phyloP scores from a whole-genome alignment of 192 early-diverging fungal species.

The Funneliformis mosseae region DNA sequence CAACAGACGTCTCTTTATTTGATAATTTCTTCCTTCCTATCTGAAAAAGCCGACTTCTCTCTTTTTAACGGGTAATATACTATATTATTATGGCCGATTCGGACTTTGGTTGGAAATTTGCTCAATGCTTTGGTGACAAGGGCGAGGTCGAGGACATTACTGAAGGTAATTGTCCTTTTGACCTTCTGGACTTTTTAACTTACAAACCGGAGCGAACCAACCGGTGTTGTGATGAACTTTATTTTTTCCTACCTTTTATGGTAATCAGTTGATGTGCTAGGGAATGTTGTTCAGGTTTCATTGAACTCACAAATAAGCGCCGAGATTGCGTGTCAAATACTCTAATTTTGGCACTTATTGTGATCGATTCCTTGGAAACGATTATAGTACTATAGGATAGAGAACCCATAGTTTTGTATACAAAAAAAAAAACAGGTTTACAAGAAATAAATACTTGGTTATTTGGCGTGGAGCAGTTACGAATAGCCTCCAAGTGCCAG shows the following conservation, averaged over 20 bases:
- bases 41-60: not conserved
- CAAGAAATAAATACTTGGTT: not conserved
- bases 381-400: not conserved
- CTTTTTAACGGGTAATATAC: slow-evolving; percentile 22
- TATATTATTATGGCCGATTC: slow-evolving; percentile 36
- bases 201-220: slow-evolving; percentile 1
- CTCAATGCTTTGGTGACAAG: slow-evolving; percentile 99
- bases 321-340: not conserved
- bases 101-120: slow-evolving; percentile 81
- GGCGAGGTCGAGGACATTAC: slow-evolving; percentile 98
- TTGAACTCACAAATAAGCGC: not conserved
- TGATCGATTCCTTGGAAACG: not conserved
- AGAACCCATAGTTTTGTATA: not conserved
- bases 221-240: not conserved
- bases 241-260: not conserved
- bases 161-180: slow-evolving; percentile 75
- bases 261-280: not conserved
- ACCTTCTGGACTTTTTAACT: slow-evolving; percentile 8
- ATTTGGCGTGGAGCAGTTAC: not conserved
- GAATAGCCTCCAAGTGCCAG: not conserved
- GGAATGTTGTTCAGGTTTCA: not conserved
- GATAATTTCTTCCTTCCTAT: slow-evolving; percentile 16
- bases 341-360: not conserved
- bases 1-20: slow-evolving; percentile 12
- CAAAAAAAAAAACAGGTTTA: not conserved